Evolutionary conservation across 2,329 filamentous ascomycete genomes (phyloP), one percentile per base, ranked within the genome.

Genomic region (Aspergillus niger): DNA sequence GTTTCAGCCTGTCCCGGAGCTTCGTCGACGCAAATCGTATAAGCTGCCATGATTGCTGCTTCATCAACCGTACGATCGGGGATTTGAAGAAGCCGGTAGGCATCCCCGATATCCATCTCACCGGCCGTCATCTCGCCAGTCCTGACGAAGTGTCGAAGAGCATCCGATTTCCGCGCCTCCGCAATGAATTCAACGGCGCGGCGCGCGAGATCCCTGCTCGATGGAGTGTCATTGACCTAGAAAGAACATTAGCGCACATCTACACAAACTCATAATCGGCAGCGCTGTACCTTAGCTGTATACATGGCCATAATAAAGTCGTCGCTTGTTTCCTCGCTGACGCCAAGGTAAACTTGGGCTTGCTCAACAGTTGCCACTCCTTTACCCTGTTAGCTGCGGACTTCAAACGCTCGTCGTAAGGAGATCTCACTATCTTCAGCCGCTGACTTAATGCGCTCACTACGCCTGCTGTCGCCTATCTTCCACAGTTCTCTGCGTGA

Each of bases 311-410:
- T 75, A 39, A 89, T 78, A 63, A 84, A 85, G 51, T 87, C 84
- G 67, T 89, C 86, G 2, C 79, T 67, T 8, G 80, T 82, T 10
- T 75, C 74, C 28, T 74, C 72, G 55, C 80, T 76, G 10, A 85
- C 82, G 7, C 82, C 84, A 11, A 91, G 78, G 76, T 84, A 90
- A 11, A 82, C 76, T 32, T 89, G 78, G 1, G 89, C 89, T 69
- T 90, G 85, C 49, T 86, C 82, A 58, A 85, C 83, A n/a, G 82
- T 86, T 62, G 87, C 82, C 28, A 89, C 79, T 13, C 79, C 79
- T 81, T 62, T 59, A 2, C 20, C n/a, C 30, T 10, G 55, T 43
- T 20, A 57, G 8, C 8, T 49, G 11, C 30, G 15, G 10, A 30
- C 30, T n/a, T 49, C 50, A 6, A 63, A 17, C 17, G 50, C 20